These are phyloP conservation scores for Pythium guiyangense DNA, from an alignment of 352 stramenopile species.

Conservation along the genomic window DNA sequence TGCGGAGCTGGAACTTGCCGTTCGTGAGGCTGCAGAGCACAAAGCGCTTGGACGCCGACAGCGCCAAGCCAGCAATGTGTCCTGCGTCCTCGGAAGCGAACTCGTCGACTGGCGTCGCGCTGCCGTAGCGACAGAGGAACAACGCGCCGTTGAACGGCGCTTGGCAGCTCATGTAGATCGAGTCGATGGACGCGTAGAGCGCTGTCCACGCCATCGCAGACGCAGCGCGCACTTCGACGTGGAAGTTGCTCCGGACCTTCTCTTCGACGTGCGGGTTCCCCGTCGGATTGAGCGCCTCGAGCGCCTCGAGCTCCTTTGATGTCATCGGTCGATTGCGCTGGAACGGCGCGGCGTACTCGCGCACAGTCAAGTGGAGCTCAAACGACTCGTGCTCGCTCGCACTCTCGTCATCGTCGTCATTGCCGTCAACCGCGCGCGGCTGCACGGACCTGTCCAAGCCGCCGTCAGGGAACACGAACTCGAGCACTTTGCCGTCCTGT, in stretches of 20 bases:
- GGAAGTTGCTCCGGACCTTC: slow-evolving; percentile 43
- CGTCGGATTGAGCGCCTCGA: slow-evolving; percentile 38
- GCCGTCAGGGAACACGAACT: slow-evolving; percentile 51
- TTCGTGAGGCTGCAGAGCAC: slow-evolving; percentile 74
- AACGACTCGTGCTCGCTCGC: slow-evolving; percentile 42
- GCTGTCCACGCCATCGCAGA: slow-evolving; percentile 30
- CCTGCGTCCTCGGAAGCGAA: slow-evolving; percentile 32
- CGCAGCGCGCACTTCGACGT: slow-evolving; percentile 25
- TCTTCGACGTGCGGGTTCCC: slow-evolving; percentile 39
- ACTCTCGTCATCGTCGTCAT: slow-evolving; percentile 9
- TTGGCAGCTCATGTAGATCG: slow-evolving; percentile 49
- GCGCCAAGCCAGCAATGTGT: slow-evolving; percentile 31
- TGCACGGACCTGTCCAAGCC: slow-evolving; percentile 12
- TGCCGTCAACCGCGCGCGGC: background rate
- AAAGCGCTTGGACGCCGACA: slow-evolving; percentile 57
- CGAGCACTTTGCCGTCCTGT: slow-evolving; percentile 44
- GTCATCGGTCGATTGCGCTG: slow-evolving; percentile 45
- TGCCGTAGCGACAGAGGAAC: slow-evolving; percentile 29
- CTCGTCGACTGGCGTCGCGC: slow-evolving; percentile 26
- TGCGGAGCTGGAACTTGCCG: slow-evolving; percentile 78
- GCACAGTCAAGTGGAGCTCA: slow-evolving; percentile 39
- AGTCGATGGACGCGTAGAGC: slow-evolving; percentile 32
- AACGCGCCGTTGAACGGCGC: slow-evolving; percentile 28
- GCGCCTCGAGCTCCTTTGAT: slow-evolving; percentile 38
- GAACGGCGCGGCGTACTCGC: slow-evolving; percentile 30